These are phyloP conservation scores for Trametes coccinea DNA, from an alignment of 768 basidiomycete genomes.

Conservation along the genomic window DNA sequence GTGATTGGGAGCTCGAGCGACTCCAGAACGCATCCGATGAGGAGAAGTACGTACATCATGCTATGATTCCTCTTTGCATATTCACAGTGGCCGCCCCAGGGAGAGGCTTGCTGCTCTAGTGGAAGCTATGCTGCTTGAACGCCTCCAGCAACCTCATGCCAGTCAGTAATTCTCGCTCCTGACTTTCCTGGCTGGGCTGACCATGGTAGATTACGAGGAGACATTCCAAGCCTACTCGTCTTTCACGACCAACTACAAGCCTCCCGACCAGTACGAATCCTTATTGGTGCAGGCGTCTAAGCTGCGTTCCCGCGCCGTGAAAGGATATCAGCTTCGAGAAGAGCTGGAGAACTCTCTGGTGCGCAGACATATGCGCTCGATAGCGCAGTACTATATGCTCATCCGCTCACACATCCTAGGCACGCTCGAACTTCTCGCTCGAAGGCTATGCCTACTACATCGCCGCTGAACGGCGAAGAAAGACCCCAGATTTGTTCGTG, in stretches of 20 bases:
- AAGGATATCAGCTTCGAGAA: constrained; percentile 66
- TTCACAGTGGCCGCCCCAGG: constrained; percentile 32
- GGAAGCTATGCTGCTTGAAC: constrained; percentile 58
- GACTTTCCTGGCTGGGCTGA: background rate
- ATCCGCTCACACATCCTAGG: constrained; percentile 14
- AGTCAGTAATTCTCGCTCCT: constrained; percentile 42
- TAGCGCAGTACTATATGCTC: too few relatives aligned
- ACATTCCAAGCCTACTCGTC: constrained; percentile 86
- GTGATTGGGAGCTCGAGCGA: constrained; percentile 73
- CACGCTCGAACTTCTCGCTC: constrained; percentile 41
- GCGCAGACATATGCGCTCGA: constrained; percentile 20
- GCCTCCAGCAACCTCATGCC: constrained; percentile 76
- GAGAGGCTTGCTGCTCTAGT: constrained; percentile 48
- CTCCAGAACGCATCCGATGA: constrained; percentile 48
- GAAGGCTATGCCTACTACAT: constrained; percentile 66
- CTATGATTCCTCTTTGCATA: background rate
- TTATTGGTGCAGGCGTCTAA: constrained; percentile 79
- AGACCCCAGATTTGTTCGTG: constrained; percentile 57
- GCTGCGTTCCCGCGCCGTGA: constrained; percentile 57
- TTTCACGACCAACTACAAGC: constrained; percentile 80
- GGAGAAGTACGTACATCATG: constrained; percentile 44
- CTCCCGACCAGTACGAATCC: constrained; percentile 74
- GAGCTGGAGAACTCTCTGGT: constrained; percentile 61
- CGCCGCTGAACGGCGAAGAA: constrained; percentile 59
- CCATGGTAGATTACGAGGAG: constrained; percentile 67